These are phyloP conservation scores for Teratosphaeria epicoccoides DNA, from an alignment of 2,329 filamentous ascomycete genomes.

Conservation along the genomic window DNA sequence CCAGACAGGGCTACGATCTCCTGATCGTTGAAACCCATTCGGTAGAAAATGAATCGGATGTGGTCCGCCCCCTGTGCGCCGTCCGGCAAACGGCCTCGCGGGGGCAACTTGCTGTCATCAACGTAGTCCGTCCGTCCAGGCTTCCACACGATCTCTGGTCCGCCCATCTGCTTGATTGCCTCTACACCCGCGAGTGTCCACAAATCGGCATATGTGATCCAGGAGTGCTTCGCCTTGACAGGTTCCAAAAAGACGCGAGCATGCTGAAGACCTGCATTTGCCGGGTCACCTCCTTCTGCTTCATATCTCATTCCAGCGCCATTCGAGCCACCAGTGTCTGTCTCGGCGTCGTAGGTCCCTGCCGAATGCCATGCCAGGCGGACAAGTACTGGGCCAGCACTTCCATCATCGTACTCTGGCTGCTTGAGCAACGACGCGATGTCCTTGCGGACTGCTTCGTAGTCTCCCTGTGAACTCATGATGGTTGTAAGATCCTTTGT, in stretches of 20 bases:
- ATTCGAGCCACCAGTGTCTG: conserved; percentile 53
- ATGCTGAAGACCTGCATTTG: conserved; percentile 54
- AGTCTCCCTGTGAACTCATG: conserved; percentile 12
- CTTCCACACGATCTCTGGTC: conserved; percentile 46
- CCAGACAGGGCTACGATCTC: conserved; percentile 49
- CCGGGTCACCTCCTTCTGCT: conserved; percentile 52
- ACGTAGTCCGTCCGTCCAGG: conserved; percentile 52
- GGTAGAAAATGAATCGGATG: conserved; percentile 45
- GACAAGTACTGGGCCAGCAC: conserved; percentile 52
- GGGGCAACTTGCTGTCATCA: conserved; percentile 50
- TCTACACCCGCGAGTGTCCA: conserved; percentile 53
- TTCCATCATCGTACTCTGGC: conserved; percentile 55
- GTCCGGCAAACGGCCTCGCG: conserved; percentile 47
- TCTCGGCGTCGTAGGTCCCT: conserved; percentile 49
- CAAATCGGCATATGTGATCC: conserved; percentile 56
- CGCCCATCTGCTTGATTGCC: conserved; percentile 50
- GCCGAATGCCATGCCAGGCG: conserved; percentile 56
- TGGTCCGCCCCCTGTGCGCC: conserved; percentile 45
- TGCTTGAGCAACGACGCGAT: conserved; percentile 26
- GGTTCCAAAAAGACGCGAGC: conserved; percentile 55
- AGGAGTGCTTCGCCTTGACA: conserved; percentile 47
- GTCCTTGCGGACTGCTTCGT: conserved; percentile 13
- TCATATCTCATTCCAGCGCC: conserved; percentile 58
- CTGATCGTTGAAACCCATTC: conserved; percentile 51
- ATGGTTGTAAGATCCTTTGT: background rate